A percentile compares a stretch with the other conserved stretches of the same genome.
phyloP scores from a whole-genome alignment of 345 rosid species.

The Streptanthus diversifolius region DNA sequence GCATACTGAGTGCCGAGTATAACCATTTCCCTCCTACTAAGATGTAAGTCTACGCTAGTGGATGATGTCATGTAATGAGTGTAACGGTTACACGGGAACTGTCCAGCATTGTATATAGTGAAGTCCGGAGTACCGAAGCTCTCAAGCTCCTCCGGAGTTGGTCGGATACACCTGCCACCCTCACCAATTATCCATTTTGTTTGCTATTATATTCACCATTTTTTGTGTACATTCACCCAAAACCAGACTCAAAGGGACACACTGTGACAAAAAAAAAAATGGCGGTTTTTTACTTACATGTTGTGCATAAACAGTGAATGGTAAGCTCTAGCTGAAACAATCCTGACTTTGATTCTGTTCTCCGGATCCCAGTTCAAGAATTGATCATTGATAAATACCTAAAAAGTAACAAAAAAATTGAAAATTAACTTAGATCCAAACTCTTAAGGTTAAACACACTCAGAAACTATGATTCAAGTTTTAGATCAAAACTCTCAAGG shows the following conservation, averaged over 20 bases:
- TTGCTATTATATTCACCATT: conserved; percentile 38
- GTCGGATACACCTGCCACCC: conserved; percentile 98
- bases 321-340: conserved; percentile 96
- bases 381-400: conserved; percentile 94
- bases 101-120: conserved; percentile 98
- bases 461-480: too few species aligned
- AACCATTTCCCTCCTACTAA: conserved; percentile 95
- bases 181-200: conserved; percentile 59
- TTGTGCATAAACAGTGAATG: conserved; percentile 99
- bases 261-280: not conserved
- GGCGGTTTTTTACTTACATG: conserved; percentile 60
- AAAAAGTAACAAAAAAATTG: too few species aligned
- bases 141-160: conserved; percentile 97
- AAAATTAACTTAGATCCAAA: not conserved
- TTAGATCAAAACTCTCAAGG: not conserved
- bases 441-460: not conserved
- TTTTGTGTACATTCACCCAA: conserved; percentile 21
- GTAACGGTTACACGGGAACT: conserved; percentile 97
- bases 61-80: conserved; percentile 99
- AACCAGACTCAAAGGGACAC: not conserved
- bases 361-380: conserved; percentile 90
- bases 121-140: conserved; percentile 96
- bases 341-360: conserved; percentile 92
- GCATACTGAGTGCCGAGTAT: conserved; percentile 98
- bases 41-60: conserved; percentile 92